A percentile compares a stretch with the other conserved stretches of the same genome.
Conservation (phyloP, 495 filamentous ascomycete genomes). For the Thermothielavioides terrestris region DNA sequence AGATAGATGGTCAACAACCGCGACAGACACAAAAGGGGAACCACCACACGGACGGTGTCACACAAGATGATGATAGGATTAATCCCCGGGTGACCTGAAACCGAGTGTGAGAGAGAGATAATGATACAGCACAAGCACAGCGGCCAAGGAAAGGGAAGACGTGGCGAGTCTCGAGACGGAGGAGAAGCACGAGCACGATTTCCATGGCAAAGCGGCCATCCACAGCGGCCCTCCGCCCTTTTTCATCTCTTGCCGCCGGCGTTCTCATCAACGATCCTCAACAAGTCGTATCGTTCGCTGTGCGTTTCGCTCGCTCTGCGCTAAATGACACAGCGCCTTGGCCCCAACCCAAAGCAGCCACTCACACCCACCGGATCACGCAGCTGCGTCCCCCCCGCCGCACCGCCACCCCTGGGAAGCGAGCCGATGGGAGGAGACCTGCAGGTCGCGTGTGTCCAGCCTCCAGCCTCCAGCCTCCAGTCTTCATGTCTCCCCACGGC, state of each 20-base stretch:
- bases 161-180: slow-evolving; percentile 7
- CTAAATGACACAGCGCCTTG: slow-evolving; percentile 7
- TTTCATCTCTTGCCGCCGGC: slow-evolving; percentile 4
- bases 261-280: too few relatives aligned
- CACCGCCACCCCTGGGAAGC: neutral
- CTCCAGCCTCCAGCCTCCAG: too few relatives aligned
- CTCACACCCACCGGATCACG: neutral
- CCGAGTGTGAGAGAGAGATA: neutral
- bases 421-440: too few relatives aligned
- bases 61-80: neutral
- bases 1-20: too few relatives aligned
- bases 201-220: slow-evolving; percentile 1
- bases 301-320: neutral
- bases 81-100: slow-evolving; percentile 8
- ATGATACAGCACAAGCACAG: neutral
- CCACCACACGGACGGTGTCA: neutral
- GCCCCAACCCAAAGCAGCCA: neutral
- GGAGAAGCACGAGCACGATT: too few relatives aligned
- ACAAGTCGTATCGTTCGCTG: too few relatives aligned
- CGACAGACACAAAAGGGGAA: neutral
- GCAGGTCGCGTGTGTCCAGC: too few relatives aligned
- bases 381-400: neutral
- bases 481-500: too few relatives aligned
- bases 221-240: neutral
- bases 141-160: slow-evolving; percentile 1